Conservation (phyloP, 352 stramenopile species). For the Phytophthora melonis region DNA sequence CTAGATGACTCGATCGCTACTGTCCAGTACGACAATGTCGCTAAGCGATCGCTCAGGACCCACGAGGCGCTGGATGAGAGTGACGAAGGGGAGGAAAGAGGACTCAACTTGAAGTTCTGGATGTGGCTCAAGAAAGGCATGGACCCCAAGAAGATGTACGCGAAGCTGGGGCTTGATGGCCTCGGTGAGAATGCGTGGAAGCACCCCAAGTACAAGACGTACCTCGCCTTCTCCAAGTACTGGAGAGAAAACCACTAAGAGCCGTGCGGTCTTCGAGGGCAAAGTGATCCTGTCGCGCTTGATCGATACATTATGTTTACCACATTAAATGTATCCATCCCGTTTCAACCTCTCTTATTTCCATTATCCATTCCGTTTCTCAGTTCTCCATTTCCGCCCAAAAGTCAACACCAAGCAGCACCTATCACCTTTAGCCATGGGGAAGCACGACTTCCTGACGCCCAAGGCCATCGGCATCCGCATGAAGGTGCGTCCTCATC, state of each 20-base stretch:
- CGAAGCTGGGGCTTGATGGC: not conserved
- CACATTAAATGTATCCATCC: too few species aligned
- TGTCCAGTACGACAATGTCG: not conserved
- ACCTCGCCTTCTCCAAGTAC: constrained; percentile 9
- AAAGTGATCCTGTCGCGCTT: too few species aligned
- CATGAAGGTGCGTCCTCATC: constrained; percentile 69
- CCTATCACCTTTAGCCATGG: constrained; percentile 47
- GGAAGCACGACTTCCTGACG: constrained; percentile 88
- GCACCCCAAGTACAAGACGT: constrained; percentile 7
- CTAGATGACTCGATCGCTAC: not conserved
- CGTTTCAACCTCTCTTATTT: too few species aligned
- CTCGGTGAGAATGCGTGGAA: not conserved
- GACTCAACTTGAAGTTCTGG: not conserved
- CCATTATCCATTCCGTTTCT: too few species aligned
- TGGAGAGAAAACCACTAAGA: not conserved
- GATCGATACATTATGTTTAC: too few species aligned
- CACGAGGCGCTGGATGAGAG: not conserved
- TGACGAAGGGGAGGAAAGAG: constrained; percentile 2
- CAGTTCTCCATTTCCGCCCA: too few species aligned
- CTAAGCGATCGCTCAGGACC: not conserved
- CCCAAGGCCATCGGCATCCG: constrained; percentile 88
- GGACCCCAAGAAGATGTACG: constrained; percentile 1
- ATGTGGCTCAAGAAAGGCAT: not conserved
- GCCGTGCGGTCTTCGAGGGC: too few species aligned
- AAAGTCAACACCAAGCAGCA: too few species aligned